phyloP scores from a whole-genome alignment of 768 basidiomycete genomes.

The Termitomyces sp. region DNA sequence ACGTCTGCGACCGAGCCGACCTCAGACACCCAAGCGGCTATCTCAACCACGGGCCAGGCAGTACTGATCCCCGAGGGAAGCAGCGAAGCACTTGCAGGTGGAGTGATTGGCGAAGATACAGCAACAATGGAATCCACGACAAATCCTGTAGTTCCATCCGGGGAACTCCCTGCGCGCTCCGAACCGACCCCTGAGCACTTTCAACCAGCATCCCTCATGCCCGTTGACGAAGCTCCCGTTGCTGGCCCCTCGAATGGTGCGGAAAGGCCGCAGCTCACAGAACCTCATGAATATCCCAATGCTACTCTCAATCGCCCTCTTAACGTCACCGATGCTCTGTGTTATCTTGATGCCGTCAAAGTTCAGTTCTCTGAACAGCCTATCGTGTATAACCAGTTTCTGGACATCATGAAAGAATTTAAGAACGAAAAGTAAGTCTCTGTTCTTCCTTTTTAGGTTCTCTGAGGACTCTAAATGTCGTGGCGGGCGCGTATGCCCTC shows the following conservation, averaged over 20 bases:
- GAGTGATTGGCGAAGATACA: slow-evolving; percentile 11
- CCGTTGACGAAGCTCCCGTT: slow-evolving; percentile 13
- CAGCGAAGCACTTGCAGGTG: slow-evolving; percentile 8
- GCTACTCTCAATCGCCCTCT: slow-evolving; percentile 56
- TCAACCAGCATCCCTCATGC: slow-evolving; percentile 14
- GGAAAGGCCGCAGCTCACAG: slow-evolving; percentile 18
- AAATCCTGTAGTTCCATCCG: slow-evolving; percentile 7
- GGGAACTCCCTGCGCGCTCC: slow-evolving; percentile 9
- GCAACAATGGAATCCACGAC: slow-evolving; percentile 10
- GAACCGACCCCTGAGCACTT: slow-evolving; percentile 8
- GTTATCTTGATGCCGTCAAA: slow-evolving; percentile 93
- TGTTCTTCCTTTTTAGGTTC: not conserved
- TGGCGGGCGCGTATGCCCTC: not conserved
- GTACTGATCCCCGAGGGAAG: slow-evolving; percentile 7
- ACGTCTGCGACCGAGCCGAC: not conserved
- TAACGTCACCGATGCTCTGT: slow-evolving; percentile 91
- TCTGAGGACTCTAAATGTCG: not conserved
- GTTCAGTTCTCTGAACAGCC: slow-evolving; percentile 86
- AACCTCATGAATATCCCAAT: slow-evolving; percentile 28
- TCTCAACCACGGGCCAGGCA: not conserved
- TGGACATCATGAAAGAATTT: slow-evolving; percentile 99
- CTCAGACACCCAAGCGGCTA: not conserved
- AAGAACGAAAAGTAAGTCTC: slow-evolving; percentile 84
- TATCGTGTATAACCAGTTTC: slow-evolving; percentile 92
- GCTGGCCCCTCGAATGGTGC: slow-evolving; percentile 9